Evolutionary conservation across 306 rosid species (phyloP).

Genomic region (Hippophae rhamnoides): DNA sequence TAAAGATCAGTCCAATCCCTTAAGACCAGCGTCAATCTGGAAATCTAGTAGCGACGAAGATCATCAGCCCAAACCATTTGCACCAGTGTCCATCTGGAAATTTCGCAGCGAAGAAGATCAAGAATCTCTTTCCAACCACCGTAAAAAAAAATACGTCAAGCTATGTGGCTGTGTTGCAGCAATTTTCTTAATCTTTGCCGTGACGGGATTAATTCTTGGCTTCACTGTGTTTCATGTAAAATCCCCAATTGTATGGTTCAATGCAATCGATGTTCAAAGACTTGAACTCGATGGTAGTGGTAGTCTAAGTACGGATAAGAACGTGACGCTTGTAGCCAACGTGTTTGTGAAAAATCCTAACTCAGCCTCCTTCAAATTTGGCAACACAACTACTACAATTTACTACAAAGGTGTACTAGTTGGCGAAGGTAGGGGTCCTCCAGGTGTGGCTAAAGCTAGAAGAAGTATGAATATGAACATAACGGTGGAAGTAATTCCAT

Average conservation of each 20-base stretch:
- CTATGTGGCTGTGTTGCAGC: slow-evolving; percentile 38
- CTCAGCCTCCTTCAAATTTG: slow-evolving; percentile 28
- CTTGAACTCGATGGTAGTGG: neutral
- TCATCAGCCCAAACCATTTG: slow-evolving; percentile 28
- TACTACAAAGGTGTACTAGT: slow-evolving; percentile 12
- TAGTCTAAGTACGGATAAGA: neutral
- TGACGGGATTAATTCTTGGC: slow-evolving; percentile 25
- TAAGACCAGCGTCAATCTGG: slow-evolving; percentile 13
- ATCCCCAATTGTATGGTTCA: slow-evolving; percentile 22
- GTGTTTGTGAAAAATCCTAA: slow-evolving; percentile 39
- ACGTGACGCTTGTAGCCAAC: slow-evolving; percentile 19
- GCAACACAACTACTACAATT: slow-evolving; percentile 15
- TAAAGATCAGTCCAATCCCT: slow-evolving; percentile 28
- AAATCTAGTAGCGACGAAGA: slow-evolving; percentile 15
- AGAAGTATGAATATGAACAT: slow-evolving; percentile 24
- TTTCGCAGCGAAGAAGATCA: slow-evolving; percentile 12
- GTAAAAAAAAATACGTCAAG: slow-evolving; percentile 13
- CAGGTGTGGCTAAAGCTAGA: slow-evolving; percentile 31
- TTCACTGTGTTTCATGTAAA: slow-evolving; percentile 38
- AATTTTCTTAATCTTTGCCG: slow-evolving; percentile 27
- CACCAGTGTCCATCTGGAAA: slow-evolving; percentile 8
- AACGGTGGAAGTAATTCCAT: slow-evolving; percentile 18
- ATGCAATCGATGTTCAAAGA: slow-evolving; percentile 1
- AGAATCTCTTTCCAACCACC: neutral
- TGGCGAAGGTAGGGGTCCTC: slow-evolving; percentile 25